A percentile compares a stretch with the other conserved stretches of the same genome.
Evolutionary conservation across 805 yeast species (phyloP).

Genomic region (Zygotorulaspora danielsina): DNA sequence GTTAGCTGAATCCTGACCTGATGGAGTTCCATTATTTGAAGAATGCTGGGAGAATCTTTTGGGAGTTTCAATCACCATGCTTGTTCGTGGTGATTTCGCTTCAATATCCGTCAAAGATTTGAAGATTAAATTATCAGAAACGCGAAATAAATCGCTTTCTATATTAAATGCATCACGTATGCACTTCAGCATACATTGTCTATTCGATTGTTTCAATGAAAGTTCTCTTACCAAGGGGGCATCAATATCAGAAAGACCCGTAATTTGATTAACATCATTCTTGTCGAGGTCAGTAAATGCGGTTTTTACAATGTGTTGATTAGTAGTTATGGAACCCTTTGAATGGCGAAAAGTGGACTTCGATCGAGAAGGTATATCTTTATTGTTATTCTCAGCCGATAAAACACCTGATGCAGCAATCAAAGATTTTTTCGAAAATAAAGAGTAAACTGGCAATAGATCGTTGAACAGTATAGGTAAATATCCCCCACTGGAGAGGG

Average conservation of each 20-base stretch:
- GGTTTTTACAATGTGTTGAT: constrained; percentile 7
- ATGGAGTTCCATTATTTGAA: constrained; percentile 10
- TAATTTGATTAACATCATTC: constrained; percentile 28
- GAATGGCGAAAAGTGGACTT: constrained; percentile 25
- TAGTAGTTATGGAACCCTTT: constrained; percentile 13
- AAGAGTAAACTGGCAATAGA: constrained; percentile 48
- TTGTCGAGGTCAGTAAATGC: background rate
- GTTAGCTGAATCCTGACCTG: constrained; percentile 18
- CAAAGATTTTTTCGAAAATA: constrained; percentile 50
- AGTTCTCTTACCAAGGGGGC: constrained; percentile 28
- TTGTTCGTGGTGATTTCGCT: constrained; percentile 41
- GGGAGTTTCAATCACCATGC: constrained; percentile 46
- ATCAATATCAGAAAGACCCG: constrained; percentile 48
- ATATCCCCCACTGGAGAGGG: constrained; percentile 58
- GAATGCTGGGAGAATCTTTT: constrained; percentile 41
- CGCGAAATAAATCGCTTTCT: constrained; percentile 53
- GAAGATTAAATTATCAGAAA: constrained; percentile 53
- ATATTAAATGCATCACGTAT: constrained; percentile 62
- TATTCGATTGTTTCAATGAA: constrained; percentile 28
- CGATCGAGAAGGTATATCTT: constrained; percentile 15
- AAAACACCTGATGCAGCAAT: constrained; percentile 50
- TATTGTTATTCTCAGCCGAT: constrained; percentile 9
- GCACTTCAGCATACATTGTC: constrained; percentile 50
- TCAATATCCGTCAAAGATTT: constrained; percentile 45
- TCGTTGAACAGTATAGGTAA: constrained; percentile 64